phyloP scores from a whole-genome alignment of 164 flowering plant genomes.

The Chloranthus sessilifolius region DNA sequence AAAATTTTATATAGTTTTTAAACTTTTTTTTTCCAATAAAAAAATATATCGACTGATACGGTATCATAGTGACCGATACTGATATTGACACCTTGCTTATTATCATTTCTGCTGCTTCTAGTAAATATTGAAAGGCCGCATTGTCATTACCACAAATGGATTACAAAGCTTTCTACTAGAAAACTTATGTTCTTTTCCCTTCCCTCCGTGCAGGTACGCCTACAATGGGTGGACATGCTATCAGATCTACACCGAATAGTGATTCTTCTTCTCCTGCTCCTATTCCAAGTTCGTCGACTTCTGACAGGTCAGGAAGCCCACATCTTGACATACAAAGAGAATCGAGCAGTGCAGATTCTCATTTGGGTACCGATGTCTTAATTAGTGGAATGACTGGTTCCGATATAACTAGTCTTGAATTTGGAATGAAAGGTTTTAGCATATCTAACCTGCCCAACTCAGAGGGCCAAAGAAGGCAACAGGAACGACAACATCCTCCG shows the following conservation, averaged over 20 bases:
- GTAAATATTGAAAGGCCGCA: too few species aligned
- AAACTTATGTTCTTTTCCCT: too few species aligned
- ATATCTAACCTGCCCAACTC: slow-evolving; percentile 22
- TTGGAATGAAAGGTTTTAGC: slow-evolving; percentile 27
- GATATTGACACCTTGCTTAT: too few species aligned
- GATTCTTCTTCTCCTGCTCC: slow-evolving; percentile 18
- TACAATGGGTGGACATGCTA: slow-evolving; percentile 18
- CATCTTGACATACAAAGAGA: slow-evolving; percentile 22
- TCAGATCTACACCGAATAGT: slow-evolving; percentile 16
- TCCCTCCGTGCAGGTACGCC: slow-evolving; percentile 12
- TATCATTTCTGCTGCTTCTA: too few species aligned
- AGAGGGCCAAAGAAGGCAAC: slow-evolving; percentile 18
- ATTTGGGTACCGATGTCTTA: slow-evolving; percentile 20
- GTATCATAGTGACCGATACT: too few species aligned
- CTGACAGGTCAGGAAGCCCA: slow-evolving; percentile 21
- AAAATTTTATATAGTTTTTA: too few species aligned
- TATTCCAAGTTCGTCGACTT: slow-evolving; percentile 14
- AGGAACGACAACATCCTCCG: slow-evolving; percentile 19
- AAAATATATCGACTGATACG: too few species aligned
- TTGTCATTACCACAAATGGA: too few species aligned
- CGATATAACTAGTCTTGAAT: slow-evolving; percentile 24
- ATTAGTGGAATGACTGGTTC: slow-evolving; percentile 17
- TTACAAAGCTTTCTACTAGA: too few species aligned
- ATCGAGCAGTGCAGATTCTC: slow-evolving; percentile 15
- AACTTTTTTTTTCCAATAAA: too few species aligned